Base-by-base conservation (phyloP, 176 grass and related monocot genomes). In the Hordeum marinum region DNA sequence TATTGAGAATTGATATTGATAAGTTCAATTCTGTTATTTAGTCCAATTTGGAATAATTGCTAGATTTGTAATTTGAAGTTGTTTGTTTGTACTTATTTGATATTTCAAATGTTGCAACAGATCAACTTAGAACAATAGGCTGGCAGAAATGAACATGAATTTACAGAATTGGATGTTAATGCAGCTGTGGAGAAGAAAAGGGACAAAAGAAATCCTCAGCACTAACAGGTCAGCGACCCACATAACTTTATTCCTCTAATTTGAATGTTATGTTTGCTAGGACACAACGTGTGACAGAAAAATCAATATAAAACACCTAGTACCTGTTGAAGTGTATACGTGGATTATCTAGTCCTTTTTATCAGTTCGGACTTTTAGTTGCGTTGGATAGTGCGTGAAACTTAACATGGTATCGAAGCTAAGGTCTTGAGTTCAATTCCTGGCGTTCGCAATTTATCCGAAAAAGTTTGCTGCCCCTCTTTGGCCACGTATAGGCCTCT, bases 221-320 rank as follows among this genome's bases (percentile, higher is more conserved):
- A 43, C 34, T 24, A 76, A 43, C 24, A 59, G 78, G 70, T 87
- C 32, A 76, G 57, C 66, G 41, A 21, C 52, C 40, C 15, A 24
- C 26, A 69, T 67, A 24, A 68, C 52, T 87, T 82, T 46, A 46
- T 81, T 52, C 29, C 59, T 80, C 66, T 52, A 27, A 77, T 25
- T 76, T 63, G 26, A 26, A 67, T 84, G 15, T 43, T 15, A 64
- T 80, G 13, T 26, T 35, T 78, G 76, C 46, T 67, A 83, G 37
- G 72, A 66, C 13, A 48, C 46, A 68, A 34, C 5, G 26, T 36
- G 35, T 39, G 20, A 77, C 48, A 76, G 0, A 72, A 69, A 26
- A 77, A 43, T 36, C 23, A 26, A 15, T 62, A 25, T 62, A 13
- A 50, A 35, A 59, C 35, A 59, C 13, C 27, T 79, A 63, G 48